A percentile compares a stretch with the other conserved stretches of the same genome.
Conservation (phyloP, 140 eudicot genomes). For the Bidens hawaiensis region DNA sequence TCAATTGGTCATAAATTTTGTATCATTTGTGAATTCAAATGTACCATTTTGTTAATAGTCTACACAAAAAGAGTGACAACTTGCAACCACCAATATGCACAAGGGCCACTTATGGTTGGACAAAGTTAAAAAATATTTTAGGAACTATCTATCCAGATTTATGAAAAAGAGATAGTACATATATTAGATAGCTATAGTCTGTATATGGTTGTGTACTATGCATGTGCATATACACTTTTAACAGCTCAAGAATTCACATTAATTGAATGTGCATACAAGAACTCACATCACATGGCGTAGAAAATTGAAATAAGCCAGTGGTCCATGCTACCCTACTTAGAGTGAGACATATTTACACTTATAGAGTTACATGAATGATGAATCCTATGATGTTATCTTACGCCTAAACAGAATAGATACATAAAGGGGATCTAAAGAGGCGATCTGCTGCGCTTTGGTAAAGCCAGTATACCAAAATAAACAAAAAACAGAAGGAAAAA, state of each 20-base stretch:
- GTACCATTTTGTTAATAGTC: not conserved
- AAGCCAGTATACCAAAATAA: not conserved
- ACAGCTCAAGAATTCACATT: slow-evolving; percentile 1
- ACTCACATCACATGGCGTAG: slow-evolving; percentile 17
- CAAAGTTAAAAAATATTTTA: not conserved
- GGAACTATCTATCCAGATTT: not conserved
- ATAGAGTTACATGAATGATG: slow-evolving; percentile 5
- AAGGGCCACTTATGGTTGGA: not conserved
- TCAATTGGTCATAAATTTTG: slow-evolving; percentile 6
- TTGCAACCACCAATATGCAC: not conserved
- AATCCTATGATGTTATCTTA: not conserved
- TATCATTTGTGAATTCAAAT: not conserved
- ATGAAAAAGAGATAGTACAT: slow-evolving; percentile 7
- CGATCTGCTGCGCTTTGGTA: slow-evolving; percentile 1
- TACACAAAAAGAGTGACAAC: slow-evolving; percentile 7
- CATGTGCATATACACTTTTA: slow-evolving; percentile 14
- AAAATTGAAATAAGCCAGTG: not conserved
- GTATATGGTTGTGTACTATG: slow-evolving; percentile 8
- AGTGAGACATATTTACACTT: not conserved
- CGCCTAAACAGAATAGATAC: not conserved
- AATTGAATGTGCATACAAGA: not conserved
- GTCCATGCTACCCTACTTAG: slow-evolving; percentile 8
- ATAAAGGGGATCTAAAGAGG: not conserved
- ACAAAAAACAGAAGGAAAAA: not conserved
- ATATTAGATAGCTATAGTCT: not conserved